Evolutionary conservation across 208 protist genomes (phyloP), one percentile per base, ranked within the genome.

Genomic region (Trypanosoma grayi): DNA sequence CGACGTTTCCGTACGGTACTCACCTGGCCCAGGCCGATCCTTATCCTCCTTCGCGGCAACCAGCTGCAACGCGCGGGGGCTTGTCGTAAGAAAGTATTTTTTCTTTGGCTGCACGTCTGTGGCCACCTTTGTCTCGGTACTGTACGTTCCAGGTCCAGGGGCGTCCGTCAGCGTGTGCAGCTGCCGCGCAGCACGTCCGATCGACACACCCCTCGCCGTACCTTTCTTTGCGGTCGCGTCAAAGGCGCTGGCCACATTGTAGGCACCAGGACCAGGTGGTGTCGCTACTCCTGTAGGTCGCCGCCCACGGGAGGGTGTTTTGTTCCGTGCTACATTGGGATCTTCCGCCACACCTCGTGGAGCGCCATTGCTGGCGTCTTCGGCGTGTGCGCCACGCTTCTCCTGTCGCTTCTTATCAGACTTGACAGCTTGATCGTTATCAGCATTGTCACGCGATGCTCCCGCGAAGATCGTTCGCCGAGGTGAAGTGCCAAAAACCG

Each of bases 191-290:
- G 52, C 52, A 8, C 61, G 18, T 14, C 58, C 53, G 25, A 66
- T 59, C 14, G 54, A 59, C 4, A 63, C 36, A 14, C 51, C 44
- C 16, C 47, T n/a, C 13, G 52, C 24, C 22, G 45, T 51, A 30
- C 45, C 43, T 28, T 57, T 57, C 2, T n/a, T n/a, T 24, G 77
- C 77, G 54, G 55, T 69, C 22, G 30, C 47, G 18, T 66, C 57
- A 57, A 73, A 84, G 34, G 77, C 72, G 16, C 58, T 58, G 24
- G 68, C 53, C n/a, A 82, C 62, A 28, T 87, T 69, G 62, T 87
- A 90, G 27, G 77, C 72, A 18, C 83, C 83, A 10, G 83, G 83
- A 7, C 83, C 77, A n/a, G 83, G 83, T 27, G 60, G 48, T 1
- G 53, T 56, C 0, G 51, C 56, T 27, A 27, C 18, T 14, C 1